Base-by-base conservation (phyloP, 306 rosid genomes). In the Begonia masoniana region DNA sequence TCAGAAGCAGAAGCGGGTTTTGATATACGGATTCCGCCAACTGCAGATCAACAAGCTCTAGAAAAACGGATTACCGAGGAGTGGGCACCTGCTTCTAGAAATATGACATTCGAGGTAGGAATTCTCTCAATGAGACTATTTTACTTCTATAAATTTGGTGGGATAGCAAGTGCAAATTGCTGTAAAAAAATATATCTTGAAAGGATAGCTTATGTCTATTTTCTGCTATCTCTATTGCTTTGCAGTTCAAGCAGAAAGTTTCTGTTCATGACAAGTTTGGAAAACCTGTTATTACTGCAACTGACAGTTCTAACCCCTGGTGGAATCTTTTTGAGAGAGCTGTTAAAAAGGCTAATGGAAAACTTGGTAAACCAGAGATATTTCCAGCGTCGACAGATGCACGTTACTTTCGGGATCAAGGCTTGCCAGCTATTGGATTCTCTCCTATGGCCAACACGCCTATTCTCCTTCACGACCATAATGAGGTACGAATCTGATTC, bases 1-100 rank as follows among this genome's bases (percentile, higher is more conserved):
- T 91, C 97, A 47, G 97, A 85, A 79, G 99, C 94, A 3, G 94
- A 91, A 74, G 99, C 96, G 57, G 99, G 99, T 59, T 79, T 91
- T 64, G 99, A 85, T 59, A 56, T 91, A 55, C 74, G 99, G 69
- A 67, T 91, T 62, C 94, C 99, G 41, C 99, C 99, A 24, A 91
- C 65, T 52, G 58, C 51, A 14, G 19, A 52, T 52, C 65, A 59
- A 1, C 75, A 62, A 62, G 73, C 78, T 15, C 12, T 82, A 65
- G 81, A 73, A 76, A 76, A 68, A 49, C 77, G 83, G 26, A 78
- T 82, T 51, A 67, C 83, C 3, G 91, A 78, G 71, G 91, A 82
- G 69, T 82, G 91, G 85, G 91, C 91, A 9, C 91, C 91, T 15
- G 61, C 70, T 24, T 76, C 78, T 13, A 77, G 92, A 45, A 91